Conservation (phyloP, 2,329 filamentous ascomycete genomes). For the Metarhizium robertsii region DNA sequence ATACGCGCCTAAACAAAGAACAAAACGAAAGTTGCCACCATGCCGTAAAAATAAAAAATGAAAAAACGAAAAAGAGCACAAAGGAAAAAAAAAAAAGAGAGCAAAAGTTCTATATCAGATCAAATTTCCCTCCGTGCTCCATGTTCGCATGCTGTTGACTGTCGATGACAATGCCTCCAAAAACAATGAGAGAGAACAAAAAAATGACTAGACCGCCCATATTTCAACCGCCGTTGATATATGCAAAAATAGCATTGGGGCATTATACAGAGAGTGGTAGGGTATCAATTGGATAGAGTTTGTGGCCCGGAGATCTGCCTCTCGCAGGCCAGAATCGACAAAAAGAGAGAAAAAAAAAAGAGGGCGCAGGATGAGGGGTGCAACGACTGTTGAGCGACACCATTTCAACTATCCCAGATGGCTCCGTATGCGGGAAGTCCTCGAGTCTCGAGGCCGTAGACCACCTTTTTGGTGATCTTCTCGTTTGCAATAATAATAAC, state of each 20-base stretch:
- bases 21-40: too few species aligned
- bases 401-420: slow-evolving; percentile 52
- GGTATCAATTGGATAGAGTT: background rate
- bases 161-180: background rate
- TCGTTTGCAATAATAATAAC: slow-evolving; percentile 68
- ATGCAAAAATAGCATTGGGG: background rate
- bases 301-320: background rate
- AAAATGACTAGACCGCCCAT: background rate
- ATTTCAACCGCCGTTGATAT: background rate
- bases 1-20: too few species aligned
- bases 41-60: too few species aligned
- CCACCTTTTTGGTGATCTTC: slow-evolving; percentile 55
- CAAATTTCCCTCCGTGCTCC: background rate
- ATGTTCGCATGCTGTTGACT: background rate
- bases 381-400: background rate
- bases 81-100: too few species aligned
- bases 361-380: background rate
- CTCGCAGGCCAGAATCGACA: too few species aligned
- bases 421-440: slow-evolving; percentile 62
- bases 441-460: slow-evolving; percentile 57
- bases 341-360: too few species aligned
- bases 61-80: too few species aligned
- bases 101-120: too few species aligned
- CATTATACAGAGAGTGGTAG: background rate
- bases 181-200: background rate